phyloP scores from a whole-genome alignment of 768 basidiomycete genomes.

The Solioccasus polychromus region DNA sequence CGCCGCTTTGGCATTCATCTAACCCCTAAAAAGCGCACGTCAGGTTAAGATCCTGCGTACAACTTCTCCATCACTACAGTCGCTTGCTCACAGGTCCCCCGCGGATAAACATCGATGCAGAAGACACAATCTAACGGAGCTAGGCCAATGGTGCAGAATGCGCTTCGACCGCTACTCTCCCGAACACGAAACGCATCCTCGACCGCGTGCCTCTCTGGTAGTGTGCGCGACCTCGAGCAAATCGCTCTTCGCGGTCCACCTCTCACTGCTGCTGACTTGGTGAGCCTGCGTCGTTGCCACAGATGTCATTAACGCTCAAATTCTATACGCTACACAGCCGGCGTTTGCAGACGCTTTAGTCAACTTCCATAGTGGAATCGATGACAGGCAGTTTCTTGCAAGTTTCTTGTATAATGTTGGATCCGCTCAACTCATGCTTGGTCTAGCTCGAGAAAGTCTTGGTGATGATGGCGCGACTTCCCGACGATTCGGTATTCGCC shows the following conservation, averaged over 20 bases:
- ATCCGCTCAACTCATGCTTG: slow-evolving; percentile 5
- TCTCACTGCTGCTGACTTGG: slow-evolving; percentile 26
- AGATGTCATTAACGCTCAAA: not conserved
- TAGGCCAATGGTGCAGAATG: slow-evolving; percentile 1
- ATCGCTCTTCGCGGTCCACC: slow-evolving; percentile 26
- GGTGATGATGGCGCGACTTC: slow-evolving; percentile 54
- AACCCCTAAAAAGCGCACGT: not conserved
- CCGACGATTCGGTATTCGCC: slow-evolving; percentile 26
- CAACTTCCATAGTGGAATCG: slow-evolving; percentile 39
- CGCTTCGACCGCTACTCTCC: slow-evolving; percentile 15
- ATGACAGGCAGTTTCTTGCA: slow-evolving; percentile 64
- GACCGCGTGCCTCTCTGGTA: slow-evolving; percentile 7
- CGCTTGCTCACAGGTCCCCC: not conserved
- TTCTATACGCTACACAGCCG: slow-evolving; percentile 32
- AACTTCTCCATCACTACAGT: not conserved
- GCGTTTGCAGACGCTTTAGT: slow-evolving; percentile 48
- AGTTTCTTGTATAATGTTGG: slow-evolving; percentile 19
- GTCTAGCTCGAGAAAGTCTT: slow-evolving; percentile 62
- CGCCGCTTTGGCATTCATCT: not conserved
- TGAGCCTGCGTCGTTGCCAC: slow-evolving; percentile 9
- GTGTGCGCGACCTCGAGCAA: slow-evolving; percentile 28
- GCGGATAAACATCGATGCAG: slow-evolving; percentile 4
- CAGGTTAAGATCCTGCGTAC: not conserved
- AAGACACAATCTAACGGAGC: not conserved
- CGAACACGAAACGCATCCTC: slow-evolving; percentile 1